Percentiles rank a stretch among this genome's conserved stretches.
Conservation (phyloP, 2,329 filamentous ascomycete genomes). For the Endoconidiophora laricicola region DNA sequence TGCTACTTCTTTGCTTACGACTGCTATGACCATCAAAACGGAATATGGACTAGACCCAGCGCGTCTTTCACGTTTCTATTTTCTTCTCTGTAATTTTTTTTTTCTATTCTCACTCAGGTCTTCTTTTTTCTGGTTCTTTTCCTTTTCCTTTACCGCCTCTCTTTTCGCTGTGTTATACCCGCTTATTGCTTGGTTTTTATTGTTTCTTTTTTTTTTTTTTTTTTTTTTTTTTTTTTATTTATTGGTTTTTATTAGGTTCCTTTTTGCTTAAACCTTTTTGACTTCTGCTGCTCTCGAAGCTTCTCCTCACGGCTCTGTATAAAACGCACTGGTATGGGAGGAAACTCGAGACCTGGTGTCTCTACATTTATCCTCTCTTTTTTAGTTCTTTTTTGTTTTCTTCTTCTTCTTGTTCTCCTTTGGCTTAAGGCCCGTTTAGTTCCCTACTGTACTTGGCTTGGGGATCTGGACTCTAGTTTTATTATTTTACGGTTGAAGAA, state of each 20-base stretch:
- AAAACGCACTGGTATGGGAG: too few species aligned
- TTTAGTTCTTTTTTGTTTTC: background rate
- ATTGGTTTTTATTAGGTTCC: background rate
- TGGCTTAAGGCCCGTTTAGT: background rate
- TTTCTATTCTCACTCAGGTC: background rate
- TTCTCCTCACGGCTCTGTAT: too few species aligned
- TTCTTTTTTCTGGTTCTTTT: background rate
- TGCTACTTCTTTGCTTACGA: too few species aligned
- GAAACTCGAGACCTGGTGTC: too few species aligned
- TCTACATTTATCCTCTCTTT: background rate
- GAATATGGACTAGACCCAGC: background rate
- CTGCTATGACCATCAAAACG: too few species aligned
- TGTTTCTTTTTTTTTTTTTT: background rate
- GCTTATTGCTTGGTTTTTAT: background rate
- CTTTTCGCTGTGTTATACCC: background rate
- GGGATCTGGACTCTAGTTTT: background rate
- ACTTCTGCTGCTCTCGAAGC: background rate
- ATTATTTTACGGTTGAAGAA: too few species aligned
- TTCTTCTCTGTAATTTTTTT: background rate
- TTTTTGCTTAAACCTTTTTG: background rate
- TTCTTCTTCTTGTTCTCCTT: background rate
- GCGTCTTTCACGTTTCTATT: background rate
- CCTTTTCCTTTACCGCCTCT: too few species aligned
- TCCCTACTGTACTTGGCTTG: background rate
- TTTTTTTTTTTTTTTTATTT: background rate